phyloP scores from a whole-genome alignment of 768 basidiomycete species.

The Amanita pseudoporphyria region DNA sequence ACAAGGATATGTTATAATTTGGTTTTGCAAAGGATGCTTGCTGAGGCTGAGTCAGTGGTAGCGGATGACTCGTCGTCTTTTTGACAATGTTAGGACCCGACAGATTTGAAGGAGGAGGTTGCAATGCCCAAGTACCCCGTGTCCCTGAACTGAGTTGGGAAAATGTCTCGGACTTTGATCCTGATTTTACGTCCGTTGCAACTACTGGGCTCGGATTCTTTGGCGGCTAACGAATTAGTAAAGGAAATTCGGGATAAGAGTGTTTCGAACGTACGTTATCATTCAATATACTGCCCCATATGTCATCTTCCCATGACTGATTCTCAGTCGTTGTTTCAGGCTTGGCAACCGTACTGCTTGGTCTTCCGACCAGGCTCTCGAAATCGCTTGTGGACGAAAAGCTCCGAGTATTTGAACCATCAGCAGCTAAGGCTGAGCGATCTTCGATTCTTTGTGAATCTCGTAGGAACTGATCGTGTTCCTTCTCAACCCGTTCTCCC shows the following conservation, averaged over 20 bases:
- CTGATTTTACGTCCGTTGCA: neutral
- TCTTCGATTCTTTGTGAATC: slow-evolving; percentile 91
- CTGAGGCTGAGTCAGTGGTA: slow-evolving; percentile 6
- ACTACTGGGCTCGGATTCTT: neutral
- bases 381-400: slow-evolving; percentile 65
- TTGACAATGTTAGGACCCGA: neutral
- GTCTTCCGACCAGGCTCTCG: slow-evolving; percentile 71
- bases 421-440: slow-evolving; percentile 40
- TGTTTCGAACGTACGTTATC: slow-evolving; percentile 19
- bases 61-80: slow-evolving; percentile 9
- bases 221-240: slow-evolving; percentile 10
- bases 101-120: slow-evolving; percentile 1
- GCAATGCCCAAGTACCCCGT: neutral
- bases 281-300: slow-evolving; percentile 75
- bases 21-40: slow-evolving; percentile 14
- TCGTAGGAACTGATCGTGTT: slow-evolving; percentile 86
- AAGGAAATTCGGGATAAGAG: neutral
- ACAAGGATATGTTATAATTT: slow-evolving; percentile 22
- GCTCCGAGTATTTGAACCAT: slow-evolving; percentile 26
- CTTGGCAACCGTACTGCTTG: slow-evolving; percentile 34
- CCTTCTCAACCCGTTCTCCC: slow-evolving; percentile 82
- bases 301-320: slow-evolving; percentile 68
- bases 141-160: slow-evolving; percentile 22
- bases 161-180: slow-evolving; percentile 16
- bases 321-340: slow-evolving; percentile 31